Percentiles rank a stretch among this genome's conserved stretches.
phyloP scores from a whole-genome alignment of 805 yeast species.

The Metschnikowia bowlesiae region DNA sequence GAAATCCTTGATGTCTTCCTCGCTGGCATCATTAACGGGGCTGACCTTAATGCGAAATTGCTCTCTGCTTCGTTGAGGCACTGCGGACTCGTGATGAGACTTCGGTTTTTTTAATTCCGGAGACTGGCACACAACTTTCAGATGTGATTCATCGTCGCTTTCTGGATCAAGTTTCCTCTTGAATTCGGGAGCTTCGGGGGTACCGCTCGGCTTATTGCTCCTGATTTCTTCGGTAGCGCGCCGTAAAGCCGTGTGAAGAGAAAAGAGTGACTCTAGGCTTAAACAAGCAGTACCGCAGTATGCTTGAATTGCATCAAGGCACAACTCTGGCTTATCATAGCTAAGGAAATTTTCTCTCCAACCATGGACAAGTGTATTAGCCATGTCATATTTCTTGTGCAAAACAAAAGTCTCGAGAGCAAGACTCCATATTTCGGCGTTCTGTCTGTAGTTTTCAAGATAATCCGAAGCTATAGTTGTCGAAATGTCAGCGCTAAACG shows the following conservation, averaged over 20 bases:
- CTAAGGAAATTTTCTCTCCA: background rate
- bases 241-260: background rate
- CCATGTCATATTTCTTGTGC: background rate
- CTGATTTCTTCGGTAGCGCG: background rate
- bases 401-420: background rate
- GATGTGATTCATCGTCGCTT: background rate
- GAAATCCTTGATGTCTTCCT: constrained; percentile 35
- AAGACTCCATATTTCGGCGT: background rate
- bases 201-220: background rate
- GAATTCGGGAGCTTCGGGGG: background rate
- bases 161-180: background rate
- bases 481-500: background rate
- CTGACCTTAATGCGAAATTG: constrained; percentile 50
- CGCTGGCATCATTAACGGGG: constrained; percentile 43
- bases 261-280: background rate
- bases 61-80: constrained; percentile 51
- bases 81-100: background rate
- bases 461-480: background rate
- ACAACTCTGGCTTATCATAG: background rate
- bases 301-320: background rate
- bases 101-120: background rate
- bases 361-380: background rate
- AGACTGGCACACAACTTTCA: background rate
- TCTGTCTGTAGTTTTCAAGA: background rate
- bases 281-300: background rate